Conservation (phyloP, 1,284 basidiomycete species). For the Tremellales sp. region DNA sequence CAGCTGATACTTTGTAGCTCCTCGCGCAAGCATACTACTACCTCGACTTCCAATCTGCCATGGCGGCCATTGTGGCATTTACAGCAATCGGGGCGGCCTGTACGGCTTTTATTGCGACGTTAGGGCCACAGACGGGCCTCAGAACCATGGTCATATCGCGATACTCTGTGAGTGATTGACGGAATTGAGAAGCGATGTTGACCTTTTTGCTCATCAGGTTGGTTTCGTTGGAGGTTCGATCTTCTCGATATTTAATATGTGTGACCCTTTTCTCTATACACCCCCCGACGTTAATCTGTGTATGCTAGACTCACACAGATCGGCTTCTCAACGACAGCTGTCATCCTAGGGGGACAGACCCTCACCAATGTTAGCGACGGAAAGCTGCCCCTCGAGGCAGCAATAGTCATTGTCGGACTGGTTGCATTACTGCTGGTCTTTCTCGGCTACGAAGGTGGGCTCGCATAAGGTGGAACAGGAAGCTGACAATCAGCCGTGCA, state of each 20-base stretch:
- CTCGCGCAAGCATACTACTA: conserved; percentile 56
- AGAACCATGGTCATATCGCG: conserved; percentile 56
- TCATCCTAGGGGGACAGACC: conserved; percentile 50
- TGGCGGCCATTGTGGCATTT: conserved; percentile 45
- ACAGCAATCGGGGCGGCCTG: conserved; percentile 43
- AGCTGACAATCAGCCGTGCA: conserved; percentile 51
- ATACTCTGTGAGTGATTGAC: conserved; percentile 10
- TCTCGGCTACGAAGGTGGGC: conserved; percentile 45
- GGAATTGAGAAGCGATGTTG: not conserved
- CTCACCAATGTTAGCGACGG: conserved; percentile 45
- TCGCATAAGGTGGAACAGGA: not conserved
- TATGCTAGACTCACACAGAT: conserved; percentile 12
- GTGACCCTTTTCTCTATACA: conserved; percentile 56
- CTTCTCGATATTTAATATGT: conserved; percentile 59
- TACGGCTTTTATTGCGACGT: conserved; percentile 56
- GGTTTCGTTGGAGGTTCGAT: conserved; percentile 58
- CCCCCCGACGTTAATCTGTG: too few relatives aligned
- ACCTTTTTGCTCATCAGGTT: conserved; percentile 52
- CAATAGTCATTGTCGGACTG: conserved; percentile 49
- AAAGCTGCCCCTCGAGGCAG: conserved; percentile 47
- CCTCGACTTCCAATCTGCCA: conserved; percentile 53
- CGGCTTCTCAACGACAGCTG: conserved; percentile 35
- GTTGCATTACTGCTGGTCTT: conserved; percentile 47
- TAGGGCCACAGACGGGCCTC: conserved; percentile 61
- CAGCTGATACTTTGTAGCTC: conserved; percentile 25